phyloP scores from a whole-genome alignment of 805 yeast genomes.

The Saccharomyces kudriavzevii region DNA sequence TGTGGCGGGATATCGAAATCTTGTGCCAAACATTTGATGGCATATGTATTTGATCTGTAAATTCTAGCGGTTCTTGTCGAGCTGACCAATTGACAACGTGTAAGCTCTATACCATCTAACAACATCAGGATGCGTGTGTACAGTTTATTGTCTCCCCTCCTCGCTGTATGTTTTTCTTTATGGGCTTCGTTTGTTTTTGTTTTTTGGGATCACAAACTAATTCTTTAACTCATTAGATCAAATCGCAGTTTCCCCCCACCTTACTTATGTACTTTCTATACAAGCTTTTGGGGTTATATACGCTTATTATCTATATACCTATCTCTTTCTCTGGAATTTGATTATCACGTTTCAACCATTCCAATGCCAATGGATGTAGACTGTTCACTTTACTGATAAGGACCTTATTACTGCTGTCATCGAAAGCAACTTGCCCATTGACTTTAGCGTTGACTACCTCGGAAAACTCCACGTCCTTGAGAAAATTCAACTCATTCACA shows the following conservation, averaged over 20 bases:
- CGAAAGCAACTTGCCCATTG: constrained; percentile 17
- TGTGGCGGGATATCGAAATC: constrained; percentile 26
- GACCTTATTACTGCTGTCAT: constrained; percentile 7
- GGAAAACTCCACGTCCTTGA: constrained; percentile 28
- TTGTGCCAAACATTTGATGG: constrained; percentile 17
- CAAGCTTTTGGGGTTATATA: background rate
- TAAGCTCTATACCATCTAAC: background rate
- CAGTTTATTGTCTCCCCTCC: background rate
- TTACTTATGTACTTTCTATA: background rate
- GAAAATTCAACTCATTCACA: constrained; percentile 30
- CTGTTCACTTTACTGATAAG: constrained; percentile 34
- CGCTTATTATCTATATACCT: background rate
- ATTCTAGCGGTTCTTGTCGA: constrained; percentile 24
- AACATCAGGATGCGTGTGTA: background rate
- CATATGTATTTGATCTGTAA: constrained; percentile 6
- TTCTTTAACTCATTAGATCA: background rate
- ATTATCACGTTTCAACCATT: constrained; percentile 43
- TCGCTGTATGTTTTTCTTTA: background rate
- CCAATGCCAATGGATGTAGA: constrained; percentile 64
- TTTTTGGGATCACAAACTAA: background rate
- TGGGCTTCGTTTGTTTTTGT: background rate
- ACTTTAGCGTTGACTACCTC: constrained; percentile 12
- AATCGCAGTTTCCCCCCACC: background rate
- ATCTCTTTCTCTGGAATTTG: constrained; percentile 4
- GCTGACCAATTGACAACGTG: constrained; percentile 8